Evolutionary conservation across 2,329 filamentous ascomycete species (phyloP).

Genomic region (Aureobasidium sp.): DNA sequence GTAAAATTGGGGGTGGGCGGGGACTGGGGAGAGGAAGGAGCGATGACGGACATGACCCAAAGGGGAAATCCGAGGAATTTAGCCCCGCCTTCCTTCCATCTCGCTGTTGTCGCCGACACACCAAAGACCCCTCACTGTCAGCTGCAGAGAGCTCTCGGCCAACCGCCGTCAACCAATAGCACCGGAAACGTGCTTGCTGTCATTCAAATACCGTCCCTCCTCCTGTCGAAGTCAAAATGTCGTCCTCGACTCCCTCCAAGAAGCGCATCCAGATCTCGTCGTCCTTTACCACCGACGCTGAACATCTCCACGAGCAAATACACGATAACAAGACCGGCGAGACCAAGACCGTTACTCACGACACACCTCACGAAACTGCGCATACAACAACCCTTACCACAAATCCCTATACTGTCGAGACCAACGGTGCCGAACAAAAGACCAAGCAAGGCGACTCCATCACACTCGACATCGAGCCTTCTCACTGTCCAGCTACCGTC

Average conservation of each 20-base stretch:
- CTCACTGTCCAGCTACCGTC: constrained; percentile 20
- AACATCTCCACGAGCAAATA: constrained; percentile 33
- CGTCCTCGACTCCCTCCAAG: constrained; percentile 2
- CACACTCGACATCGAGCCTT: constrained; percentile 16
- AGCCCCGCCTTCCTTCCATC: background rate
- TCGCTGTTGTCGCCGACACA: background rate
- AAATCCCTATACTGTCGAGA: constrained; percentile 29
- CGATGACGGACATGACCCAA: background rate
- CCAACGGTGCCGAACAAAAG: constrained; percentile 29
- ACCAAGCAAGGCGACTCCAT: constrained; percentile 4
- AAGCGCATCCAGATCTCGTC: constrained; percentile 16
- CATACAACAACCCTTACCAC: constrained; percentile 29
- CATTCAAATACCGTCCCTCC: background rate
- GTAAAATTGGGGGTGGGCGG: background rate
- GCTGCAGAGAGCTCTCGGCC: background rate
- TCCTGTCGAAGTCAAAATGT: background rate
- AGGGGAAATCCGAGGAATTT: background rate
- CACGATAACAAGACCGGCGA: constrained; percentile 30
- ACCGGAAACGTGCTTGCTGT: background rate
- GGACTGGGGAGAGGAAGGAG: background rate
- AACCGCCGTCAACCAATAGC: constrained; percentile 3
- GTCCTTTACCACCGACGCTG: constrained; percentile 20
- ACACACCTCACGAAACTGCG: constrained; percentile 28
- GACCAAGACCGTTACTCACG: constrained; percentile 30
- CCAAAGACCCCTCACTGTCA: background rate